A percentile compares a stretch with the other conserved stretches of the same genome.
These are phyloP conservation scores for Nissolia schottii DNA, from an alignment of 306 rosid genomes.

Conservation along the genomic window DNA sequence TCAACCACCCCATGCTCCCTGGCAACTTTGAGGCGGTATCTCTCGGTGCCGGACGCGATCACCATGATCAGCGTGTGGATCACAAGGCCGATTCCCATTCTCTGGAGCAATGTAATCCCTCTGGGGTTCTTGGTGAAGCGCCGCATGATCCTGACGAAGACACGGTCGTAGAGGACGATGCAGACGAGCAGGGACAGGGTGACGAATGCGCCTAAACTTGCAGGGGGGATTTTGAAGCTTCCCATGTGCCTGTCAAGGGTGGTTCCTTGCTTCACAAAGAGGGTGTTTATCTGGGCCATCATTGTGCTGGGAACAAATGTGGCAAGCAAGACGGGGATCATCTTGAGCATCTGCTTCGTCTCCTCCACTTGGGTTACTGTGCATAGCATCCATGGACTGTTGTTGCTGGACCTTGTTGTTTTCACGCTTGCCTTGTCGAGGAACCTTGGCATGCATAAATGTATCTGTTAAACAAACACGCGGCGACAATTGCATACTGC, in stretches of 20 bases:
- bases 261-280: constrained; percentile 74
- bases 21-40: constrained; percentile 46
- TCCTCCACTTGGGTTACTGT: constrained; percentile 81
- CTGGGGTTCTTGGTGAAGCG: constrained; percentile 60
- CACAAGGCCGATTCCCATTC: constrained; percentile 69
- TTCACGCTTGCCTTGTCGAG: constrained; percentile 65
- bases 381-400: constrained; percentile 61
- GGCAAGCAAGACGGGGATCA: constrained; percentile 66
- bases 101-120: constrained; percentile 73
- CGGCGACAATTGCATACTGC: neutral
- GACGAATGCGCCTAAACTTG: constrained; percentile 55
- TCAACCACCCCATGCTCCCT: constrained; percentile 29
- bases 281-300: constrained; percentile 53
- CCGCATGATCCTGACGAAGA: constrained; percentile 44
- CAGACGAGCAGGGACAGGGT: constrained; percentile 69
- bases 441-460: constrained; percentile 37
- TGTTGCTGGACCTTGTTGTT: constrained; percentile 27
- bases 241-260: constrained; percentile 67
- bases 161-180: constrained; percentile 59
- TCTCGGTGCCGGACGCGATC: constrained; percentile 52
- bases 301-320: constrained; percentile 65
- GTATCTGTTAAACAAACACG: neutral
- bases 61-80: constrained; percentile 51
- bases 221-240: constrained; percentile 71
- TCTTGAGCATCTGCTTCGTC: constrained; percentile 73